Conservation (phyloP, 352 stramenopile genomes). For the Globisporangium nunn region DNA sequence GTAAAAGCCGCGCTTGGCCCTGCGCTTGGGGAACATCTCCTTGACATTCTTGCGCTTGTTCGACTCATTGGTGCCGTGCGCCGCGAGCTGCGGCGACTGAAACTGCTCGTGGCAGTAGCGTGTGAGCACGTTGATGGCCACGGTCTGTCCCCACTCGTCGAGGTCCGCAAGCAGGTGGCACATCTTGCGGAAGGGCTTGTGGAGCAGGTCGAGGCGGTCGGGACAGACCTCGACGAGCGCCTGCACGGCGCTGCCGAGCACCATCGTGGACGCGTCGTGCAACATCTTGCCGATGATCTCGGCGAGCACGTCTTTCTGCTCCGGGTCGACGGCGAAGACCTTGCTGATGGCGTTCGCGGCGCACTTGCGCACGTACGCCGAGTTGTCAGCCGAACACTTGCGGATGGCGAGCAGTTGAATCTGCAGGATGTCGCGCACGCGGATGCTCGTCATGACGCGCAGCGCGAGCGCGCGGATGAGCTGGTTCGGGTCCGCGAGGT, state of each 20-base stretch:
- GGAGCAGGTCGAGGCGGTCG: slow-evolving; percentile 91
- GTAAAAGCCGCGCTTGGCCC: slow-evolving; percentile 93
- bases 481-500: slow-evolving; percentile 93
- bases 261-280: slow-evolving; percentile 94
- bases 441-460: slow-evolving; percentile 96
- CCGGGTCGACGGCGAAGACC: slow-evolving; percentile 85
- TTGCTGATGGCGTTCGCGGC: slow-evolving; percentile 95
- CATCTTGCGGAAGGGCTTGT: slow-evolving; percentile 94
- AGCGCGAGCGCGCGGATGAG: slow-evolving; percentile 91
- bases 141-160: slow-evolving; percentile 98
- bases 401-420: slow-evolving; percentile 97
- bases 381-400: slow-evolving; percentile 88
- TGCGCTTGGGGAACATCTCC: slow-evolving; percentile 53
- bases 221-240: slow-evolving; percentile 96
- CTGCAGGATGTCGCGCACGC: slow-evolving; percentile 97
- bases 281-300: slow-evolving; percentile 93
- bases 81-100: slow-evolving; percentile 66
- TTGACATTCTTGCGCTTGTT: slow-evolving; percentile 30
- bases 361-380: slow-evolving; percentile 97
- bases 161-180: slow-evolving; percentile 98
- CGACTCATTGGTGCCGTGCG: slow-evolving; percentile 5
- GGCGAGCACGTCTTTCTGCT: slow-evolving; percentile 87
- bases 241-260: slow-evolving; percentile 93
- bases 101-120: slow-evolving; percentile 97
- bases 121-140: slow-evolving; percentile 91